A percentile compares a stretch with the other conserved stretches of the same genome.
phyloP scores from a whole-genome alignment of 495 filamentous ascomycete genomes.

The Tuber indicum region DNA sequence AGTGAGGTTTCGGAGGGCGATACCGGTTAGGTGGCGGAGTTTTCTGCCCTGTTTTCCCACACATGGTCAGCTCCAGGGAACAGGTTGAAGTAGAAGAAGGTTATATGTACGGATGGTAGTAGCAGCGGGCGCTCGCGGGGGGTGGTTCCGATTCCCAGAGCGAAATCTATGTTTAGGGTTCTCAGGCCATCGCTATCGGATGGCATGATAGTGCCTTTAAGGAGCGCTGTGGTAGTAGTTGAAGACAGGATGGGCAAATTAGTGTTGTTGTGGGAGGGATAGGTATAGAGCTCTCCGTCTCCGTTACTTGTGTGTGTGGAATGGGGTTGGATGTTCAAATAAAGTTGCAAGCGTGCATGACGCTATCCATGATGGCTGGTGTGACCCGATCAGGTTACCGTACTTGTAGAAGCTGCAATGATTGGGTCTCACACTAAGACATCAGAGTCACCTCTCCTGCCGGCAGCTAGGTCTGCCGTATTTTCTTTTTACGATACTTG shows the following conservation, averaged over 20 bases:
- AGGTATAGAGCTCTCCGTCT: not conserved
- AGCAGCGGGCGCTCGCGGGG: conserved; percentile 20
- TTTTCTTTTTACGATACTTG: not conserved
- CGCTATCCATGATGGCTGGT: not conserved
- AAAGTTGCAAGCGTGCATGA: conserved; percentile 2
- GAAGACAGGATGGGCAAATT: not conserved
- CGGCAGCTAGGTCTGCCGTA: not conserved
- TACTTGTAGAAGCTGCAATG: not conserved
- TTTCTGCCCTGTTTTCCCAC: conserved; percentile 62
- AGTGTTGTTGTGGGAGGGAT: not conserved
- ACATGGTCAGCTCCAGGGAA: conserved; percentile 7
- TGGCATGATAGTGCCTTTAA: conserved; percentile 14
- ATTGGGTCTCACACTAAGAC: not conserved
- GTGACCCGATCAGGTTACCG: not conserved
- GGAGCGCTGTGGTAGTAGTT: not conserved
- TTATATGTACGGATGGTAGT: conserved; percentile 14
- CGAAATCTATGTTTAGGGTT: not conserved
- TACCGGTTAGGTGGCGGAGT: conserved; percentile 77
- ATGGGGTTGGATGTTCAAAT: conserved; percentile 5
- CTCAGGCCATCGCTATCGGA: conserved; percentile 27
- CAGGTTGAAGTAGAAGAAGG: not conserved
- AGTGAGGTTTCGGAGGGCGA: conserved; percentile 79
- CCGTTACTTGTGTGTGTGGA: not conserved
- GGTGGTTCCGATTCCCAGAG: conserved; percentile 7
- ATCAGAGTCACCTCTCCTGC: not conserved